Conservation (phyloP, 495 filamentous ascomycete genomes). For the Antarctomyces pellizariae region DNA sequence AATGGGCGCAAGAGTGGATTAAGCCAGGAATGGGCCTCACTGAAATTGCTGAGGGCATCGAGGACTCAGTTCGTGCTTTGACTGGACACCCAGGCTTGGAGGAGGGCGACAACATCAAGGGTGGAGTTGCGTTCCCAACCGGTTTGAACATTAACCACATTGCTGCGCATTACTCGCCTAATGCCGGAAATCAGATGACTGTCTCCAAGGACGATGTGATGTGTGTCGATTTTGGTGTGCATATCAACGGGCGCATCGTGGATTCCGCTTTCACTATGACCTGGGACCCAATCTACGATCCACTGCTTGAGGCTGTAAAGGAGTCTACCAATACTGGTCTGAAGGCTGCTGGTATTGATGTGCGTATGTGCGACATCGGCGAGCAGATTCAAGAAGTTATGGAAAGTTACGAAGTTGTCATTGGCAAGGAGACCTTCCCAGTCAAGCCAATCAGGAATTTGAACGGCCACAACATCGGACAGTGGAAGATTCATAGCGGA, state of each 20-base stretch:
- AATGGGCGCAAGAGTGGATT: constrained; percentile 57
- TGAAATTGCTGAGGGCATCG: constrained; percentile 68
- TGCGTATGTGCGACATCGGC: constrained; percentile 53
- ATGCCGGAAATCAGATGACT: constrained; percentile 71
- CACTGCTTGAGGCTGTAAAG: constrained; percentile 56
- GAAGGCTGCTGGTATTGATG: constrained; percentile 65
- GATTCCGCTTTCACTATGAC: constrained; percentile 85
- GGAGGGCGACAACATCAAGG: constrained; percentile 53
- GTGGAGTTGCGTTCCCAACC: constrained; percentile 76
- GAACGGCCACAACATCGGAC: constrained; percentile 73
- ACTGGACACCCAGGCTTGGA: constrained; percentile 56
- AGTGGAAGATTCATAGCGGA: constrained; percentile 65
- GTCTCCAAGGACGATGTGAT: constrained; percentile 66
- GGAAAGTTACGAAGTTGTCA: constrained; percentile 71
- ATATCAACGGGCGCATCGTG: constrained; percentile 76
- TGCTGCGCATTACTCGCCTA: constrained; percentile 77
- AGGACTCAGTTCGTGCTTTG: constrained; percentile 59
- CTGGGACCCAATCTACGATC: constrained; percentile 69
- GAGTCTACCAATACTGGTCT: constrained; percentile 77
- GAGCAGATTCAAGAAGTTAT: constrained; percentile 63
- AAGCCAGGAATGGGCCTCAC: constrained; percentile 63
- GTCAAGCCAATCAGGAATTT: constrained; percentile 75
- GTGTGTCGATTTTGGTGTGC: constrained; percentile 85
- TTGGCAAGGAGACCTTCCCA: constrained; percentile 53
- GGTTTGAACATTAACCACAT: constrained; percentile 73